Evolutionary conservation across 164 flowering plant genomes (phyloP).

Genomic region (Buxus sempervirens): DNA sequence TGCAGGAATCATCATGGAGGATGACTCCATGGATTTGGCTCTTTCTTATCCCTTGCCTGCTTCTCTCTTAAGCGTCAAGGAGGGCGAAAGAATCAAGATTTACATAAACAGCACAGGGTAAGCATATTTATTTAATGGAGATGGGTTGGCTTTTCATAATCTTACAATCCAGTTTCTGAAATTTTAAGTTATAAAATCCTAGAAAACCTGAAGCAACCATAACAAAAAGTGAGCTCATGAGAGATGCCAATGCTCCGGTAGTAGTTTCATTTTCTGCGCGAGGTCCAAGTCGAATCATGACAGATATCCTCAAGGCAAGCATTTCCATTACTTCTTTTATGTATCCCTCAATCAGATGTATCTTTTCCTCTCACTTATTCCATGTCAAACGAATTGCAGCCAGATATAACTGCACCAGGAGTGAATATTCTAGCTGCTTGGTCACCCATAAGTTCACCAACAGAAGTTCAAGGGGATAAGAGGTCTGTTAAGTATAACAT

Average conservation of each 20-base stretch:
- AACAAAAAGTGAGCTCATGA: conserved; percentile 17
- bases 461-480: conserved; percentile 17
- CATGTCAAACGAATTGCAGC: conserved; percentile 30
- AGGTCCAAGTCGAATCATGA: conserved; percentile 38
- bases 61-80: neutral
- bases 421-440: conserved; percentile 54
- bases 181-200: neutral
- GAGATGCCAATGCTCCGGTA: conserved; percentile 34
- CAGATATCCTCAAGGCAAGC: conserved; percentile 39
- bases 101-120: conserved; percentile 16
- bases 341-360: neutral
- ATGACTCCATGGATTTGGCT: neutral
- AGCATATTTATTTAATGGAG: neutral
- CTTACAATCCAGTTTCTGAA: neutral
- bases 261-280: conserved; percentile 52
- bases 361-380: neutral
- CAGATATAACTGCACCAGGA: conserved; percentile 66
- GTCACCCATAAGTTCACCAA: conserved; percentile 25
- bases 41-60: conserved; percentile 9
- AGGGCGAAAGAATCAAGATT: neutral
- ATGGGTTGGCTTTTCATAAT: neutral
- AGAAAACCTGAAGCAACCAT: conserved; percentile 17
- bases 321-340: neutral
- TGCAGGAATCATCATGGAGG: conserved; percentile 10
- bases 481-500: conserved; percentile 36